These are phyloP conservation scores for Aspergillus sp. DNA, from an alignment of 2,329 filamentous ascomycete genomes.

Conservation along the genomic window DNA sequence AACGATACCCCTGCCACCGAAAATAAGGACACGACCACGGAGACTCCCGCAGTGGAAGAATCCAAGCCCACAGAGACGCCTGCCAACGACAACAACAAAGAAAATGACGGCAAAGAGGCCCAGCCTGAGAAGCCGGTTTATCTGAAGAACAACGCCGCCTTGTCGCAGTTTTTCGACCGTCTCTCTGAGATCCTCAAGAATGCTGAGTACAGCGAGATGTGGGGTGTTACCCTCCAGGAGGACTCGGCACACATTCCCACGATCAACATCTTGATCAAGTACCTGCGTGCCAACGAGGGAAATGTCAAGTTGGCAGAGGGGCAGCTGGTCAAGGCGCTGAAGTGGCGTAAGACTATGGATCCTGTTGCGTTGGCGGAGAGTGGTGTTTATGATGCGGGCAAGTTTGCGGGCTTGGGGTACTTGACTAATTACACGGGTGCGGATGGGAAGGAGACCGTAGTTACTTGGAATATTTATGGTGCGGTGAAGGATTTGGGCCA, in stretches of 20 bases:
- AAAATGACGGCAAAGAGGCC: no score
- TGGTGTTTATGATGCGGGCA: constrained; percentile 56
- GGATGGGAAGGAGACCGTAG: constrained; percentile 51
- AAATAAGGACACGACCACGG: constrained; percentile 6
- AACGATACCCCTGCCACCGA: constrained; percentile 4
- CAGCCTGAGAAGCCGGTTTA: constrained; percentile 26
- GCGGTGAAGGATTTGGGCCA: constrained; percentile 70
- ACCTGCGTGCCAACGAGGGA: constrained; percentile 79
- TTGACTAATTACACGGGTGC: constrained; percentile 62
- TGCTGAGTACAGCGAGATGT: constrained; percentile 69
- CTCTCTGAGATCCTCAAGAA: constrained; percentile 53
- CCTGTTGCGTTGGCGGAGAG: constrained; percentile 60
- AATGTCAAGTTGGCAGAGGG: constrained; percentile 66
- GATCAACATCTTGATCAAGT: constrained; percentile 84
- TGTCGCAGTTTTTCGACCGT: constrained; percentile 52
- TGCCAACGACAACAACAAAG: constrained; percentile 1
- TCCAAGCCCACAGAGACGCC: constrained; percentile 2
- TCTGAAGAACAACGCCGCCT: constrained; percentile 32
- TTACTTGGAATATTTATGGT: constrained; percentile 93
- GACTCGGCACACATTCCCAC: constrained; percentile 58
- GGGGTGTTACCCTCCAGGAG: constrained; percentile 64
- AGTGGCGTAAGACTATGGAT: constrained; percentile 73
- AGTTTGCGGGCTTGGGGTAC: constrained; percentile 74
- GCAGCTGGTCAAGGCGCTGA: constrained; percentile 70
- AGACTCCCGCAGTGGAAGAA: not conserved